Percentiles rank a stretch among this genome's conserved stretches.
phyloP scores from a whole-genome alignment of 208 protist genomes.

The Trichomonas vaginalis region DNA sequence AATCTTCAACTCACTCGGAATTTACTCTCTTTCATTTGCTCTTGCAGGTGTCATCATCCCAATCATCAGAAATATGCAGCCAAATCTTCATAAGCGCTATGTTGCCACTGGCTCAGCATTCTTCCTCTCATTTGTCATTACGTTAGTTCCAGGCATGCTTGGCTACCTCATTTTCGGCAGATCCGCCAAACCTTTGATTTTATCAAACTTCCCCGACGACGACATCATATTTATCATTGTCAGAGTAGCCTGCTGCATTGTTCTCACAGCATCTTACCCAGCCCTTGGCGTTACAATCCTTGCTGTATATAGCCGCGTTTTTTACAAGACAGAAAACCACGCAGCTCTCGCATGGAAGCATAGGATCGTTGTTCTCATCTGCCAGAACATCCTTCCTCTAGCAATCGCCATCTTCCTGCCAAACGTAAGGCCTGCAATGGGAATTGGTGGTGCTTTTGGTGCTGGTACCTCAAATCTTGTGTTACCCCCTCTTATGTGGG shows the following conservation, averaged over 20 bases:
- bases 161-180: not conserved
- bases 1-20: not conserved
- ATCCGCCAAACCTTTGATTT: not conserved
- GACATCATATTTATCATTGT: not conserved
- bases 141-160: not conserved
- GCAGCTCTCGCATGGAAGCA: not conserved
- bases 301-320: not conserved
- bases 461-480: not conserved
- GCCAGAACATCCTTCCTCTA: not conserved
- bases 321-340: not conserved
- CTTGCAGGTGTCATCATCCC: not conserved
- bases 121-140: not conserved
- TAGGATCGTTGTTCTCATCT: not conserved
- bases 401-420: not conserved
- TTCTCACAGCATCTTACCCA: not conserved
- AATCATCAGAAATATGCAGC: not conserved
- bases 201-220: not conserved
- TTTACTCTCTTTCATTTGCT: not conserved
- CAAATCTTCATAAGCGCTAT: not conserved
- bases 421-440: not conserved
- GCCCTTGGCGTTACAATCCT: not conserved
- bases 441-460: constrained; percentile 1
- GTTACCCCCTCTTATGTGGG: not conserved
- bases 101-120: not conserved
- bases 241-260: not conserved